These are phyloP conservation scores for Saturnispora gosingensis DNA, from an alignment of 805 yeast species.

Conservation along the genomic window DNA sequence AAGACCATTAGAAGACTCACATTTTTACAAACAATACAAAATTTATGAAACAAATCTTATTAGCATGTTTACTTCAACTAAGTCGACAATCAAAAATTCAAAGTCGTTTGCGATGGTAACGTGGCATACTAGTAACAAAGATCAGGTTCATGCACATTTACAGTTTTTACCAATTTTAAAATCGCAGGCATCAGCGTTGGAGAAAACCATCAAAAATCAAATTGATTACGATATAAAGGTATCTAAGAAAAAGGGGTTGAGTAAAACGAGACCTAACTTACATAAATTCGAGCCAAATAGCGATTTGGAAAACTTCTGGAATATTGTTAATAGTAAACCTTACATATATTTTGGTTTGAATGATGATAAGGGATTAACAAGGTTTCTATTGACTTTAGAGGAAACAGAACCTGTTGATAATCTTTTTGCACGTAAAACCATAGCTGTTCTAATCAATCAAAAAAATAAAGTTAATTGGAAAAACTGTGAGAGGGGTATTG, in stretches of 20 bases:
- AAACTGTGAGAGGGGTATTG: constrained; percentile 51
- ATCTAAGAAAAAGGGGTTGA: constrained; percentile 17
- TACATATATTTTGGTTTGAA: constrained; percentile 17
- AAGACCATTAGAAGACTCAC: constrained; percentile 24
- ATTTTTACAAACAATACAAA: constrained; percentile 35
- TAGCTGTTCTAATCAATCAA: constrained; percentile 52
- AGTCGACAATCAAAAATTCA: constrained; percentile 20
- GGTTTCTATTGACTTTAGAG: constrained; percentile 25
- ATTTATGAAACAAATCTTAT: constrained; percentile 40
- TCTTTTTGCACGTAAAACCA: constrained; percentile 75
- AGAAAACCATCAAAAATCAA: constrained; percentile 36
- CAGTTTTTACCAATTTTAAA: constrained; percentile 62
- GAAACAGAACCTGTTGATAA: constrained; percentile 42
- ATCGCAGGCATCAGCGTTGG: constrained; percentile 28
- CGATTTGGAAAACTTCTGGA: constrained; percentile 16
- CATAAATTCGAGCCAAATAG: constrained; percentile 20
- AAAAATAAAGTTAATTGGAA: constrained; percentile 71
- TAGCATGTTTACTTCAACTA: constrained; percentile 32
- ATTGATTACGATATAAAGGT: constrained; percentile 38
- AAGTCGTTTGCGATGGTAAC: constrained; percentile 39
- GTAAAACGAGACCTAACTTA: constrained; percentile 30
- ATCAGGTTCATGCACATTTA: constrained; percentile 65
- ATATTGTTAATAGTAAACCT: constrained; percentile 27
- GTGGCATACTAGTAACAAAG: constrained; percentile 58
- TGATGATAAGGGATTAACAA: constrained; percentile 10